A percentile compares a stretch with the other conserved stretches of the same genome.
These are phyloP conservation scores for Lasiodiplodia sp. DNA, from an alignment of 2,329 filamentous ascomycete genomes.

Conservation along the genomic window DNA sequence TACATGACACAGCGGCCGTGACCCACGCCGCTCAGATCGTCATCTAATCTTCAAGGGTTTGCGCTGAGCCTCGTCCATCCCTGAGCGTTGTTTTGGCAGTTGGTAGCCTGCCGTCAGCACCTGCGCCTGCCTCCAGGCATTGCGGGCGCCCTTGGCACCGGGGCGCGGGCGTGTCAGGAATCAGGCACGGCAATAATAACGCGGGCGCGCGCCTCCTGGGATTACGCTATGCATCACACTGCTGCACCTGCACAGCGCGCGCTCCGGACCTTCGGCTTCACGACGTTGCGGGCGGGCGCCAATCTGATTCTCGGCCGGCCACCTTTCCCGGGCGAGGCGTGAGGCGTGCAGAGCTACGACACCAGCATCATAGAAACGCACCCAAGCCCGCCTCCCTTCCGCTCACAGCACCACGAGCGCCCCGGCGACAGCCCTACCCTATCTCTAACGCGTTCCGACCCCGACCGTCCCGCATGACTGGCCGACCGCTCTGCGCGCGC, in stretches of 20 bases:
- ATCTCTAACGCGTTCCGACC: constrained; percentile 27
- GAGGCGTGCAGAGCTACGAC: constrained; percentile 23
- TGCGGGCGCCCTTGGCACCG: constrained; percentile 23
- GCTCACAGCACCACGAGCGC: constrained; percentile 6
- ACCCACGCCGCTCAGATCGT: constrained; percentile 28
- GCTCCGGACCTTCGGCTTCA: constrained; percentile 29
- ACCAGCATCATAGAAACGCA: constrained; percentile 27
- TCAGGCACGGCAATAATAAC: constrained; percentile 28
- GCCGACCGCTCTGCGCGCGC: constrained; percentile 14
- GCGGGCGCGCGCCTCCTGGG: constrained; percentile 21
- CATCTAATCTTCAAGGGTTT: constrained; percentile 29
- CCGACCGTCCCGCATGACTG: constrained; percentile 22
- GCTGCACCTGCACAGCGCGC: constrained; percentile 7
- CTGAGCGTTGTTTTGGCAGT: constrained; percentile 26
- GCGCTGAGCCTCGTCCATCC: constrained; percentile 27
- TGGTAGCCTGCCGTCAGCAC: constrained; percentile 1
- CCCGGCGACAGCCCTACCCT: constrained; percentile 21
- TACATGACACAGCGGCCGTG: constrained; percentile 28
- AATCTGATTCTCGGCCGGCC: constrained; percentile 26
- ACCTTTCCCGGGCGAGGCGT: constrained; percentile 25
- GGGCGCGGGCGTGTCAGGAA: constrained; percentile 26
- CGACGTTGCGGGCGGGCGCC: constrained; percentile 23
- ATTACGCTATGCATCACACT: constrained; percentile 20
- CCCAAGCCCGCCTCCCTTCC: constrained; percentile 6
- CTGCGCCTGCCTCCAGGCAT: constrained; percentile 15